A percentile compares a stretch with the other conserved stretches of the same genome.
phyloP scores from a whole-genome alignment of 345 rosid genomes.

The Corymbia maculata region DNA sequence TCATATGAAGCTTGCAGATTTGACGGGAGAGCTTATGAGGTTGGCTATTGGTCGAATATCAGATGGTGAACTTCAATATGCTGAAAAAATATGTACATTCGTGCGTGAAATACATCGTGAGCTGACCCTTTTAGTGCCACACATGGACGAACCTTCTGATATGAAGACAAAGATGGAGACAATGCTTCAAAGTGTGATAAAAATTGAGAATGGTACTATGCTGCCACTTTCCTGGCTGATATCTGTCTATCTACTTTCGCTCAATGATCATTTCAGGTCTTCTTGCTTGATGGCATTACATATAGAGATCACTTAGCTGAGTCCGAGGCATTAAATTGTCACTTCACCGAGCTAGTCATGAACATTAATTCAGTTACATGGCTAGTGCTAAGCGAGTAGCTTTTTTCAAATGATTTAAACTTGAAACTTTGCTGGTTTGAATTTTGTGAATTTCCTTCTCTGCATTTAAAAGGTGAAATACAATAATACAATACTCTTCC shows the following conservation, averaged over 20 bases:
- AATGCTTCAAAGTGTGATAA: slow-evolving; percentile 88
- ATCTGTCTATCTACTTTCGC: neutral
- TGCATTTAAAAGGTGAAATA: neutral
- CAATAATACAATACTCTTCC: neutral
- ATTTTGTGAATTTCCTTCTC: neutral
- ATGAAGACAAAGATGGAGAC: slow-evolving; percentile 89
- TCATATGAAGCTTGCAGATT: slow-evolving; percentile 68
- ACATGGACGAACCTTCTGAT: slow-evolving; percentile 70
- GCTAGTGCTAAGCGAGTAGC: neutral
- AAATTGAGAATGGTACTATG: slow-evolving; percentile 77
- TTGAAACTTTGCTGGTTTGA: neutral
- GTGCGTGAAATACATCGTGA: slow-evolving; percentile 80
- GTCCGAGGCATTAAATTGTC: neutral
- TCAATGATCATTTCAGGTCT: neutral
- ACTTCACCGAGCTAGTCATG: neutral
- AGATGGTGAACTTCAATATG: slow-evolving; percentile 78
- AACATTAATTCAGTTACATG: neutral
- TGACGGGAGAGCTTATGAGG: slow-evolving; percentile 97
- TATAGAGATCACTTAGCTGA: neutral
- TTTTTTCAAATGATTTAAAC: neutral
- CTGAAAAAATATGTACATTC: slow-evolving; percentile 68
- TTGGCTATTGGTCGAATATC: slow-evolving; percentile 91
- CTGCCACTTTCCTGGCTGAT: neutral
- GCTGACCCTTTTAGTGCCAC: slow-evolving; percentile 66
- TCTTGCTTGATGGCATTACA: neutral